Evolutionary conservation across 495 filamentous ascomycete genomes (phyloP), one percentile per base, ranked within the genome.

Genomic region (Podospora pseudocomata): DNA sequence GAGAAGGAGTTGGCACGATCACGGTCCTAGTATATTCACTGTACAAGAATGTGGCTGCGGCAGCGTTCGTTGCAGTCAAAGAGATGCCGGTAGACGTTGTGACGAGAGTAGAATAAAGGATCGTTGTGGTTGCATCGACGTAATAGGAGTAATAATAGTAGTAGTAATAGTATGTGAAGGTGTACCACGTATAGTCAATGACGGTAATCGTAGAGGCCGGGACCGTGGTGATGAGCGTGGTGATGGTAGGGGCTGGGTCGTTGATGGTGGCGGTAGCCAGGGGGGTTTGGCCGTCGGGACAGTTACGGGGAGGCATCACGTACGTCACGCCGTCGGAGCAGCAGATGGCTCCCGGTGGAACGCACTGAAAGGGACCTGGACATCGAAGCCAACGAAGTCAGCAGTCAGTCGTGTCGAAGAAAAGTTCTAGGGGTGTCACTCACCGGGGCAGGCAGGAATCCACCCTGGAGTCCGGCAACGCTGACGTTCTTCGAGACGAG

Each of bases 371-470:
- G 53, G 28, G 20, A 4, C 70, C 70, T 71, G 4, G 7, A 44
- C 3, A 7, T 2, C 3, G 23, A 58, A 56, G 15, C 19, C 16
- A 23, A 39, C 11, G 19, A 32, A 11, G 3, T 18, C 16, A 27
- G 26, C 23, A 15, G 30, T 7, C 18, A 18, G 20, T 60, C 9
- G 16, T 19, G 6, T 4, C 20, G 23, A n/a, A 54, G 32, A 19
- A 56, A 7, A 56, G 20, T 23, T 23, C 5, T 20, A 32, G 27
- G 4, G 16, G 5, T 13, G 39, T 3, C 39, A 66, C 66, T 34
- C 54, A 71, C 70, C 70, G 11, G 53, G 60, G 28, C 70, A 71
- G 2, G 64, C 67, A 0, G 70, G 70, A 34, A 68, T 59, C 70
- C 70, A 71, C 3, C 67, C 64, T 19, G 60, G n/a, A 0, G 53